Conservation (phyloP, 2,329 filamentous ascomycete genomes). For the Sporothrix brasiliensis region DNA sequence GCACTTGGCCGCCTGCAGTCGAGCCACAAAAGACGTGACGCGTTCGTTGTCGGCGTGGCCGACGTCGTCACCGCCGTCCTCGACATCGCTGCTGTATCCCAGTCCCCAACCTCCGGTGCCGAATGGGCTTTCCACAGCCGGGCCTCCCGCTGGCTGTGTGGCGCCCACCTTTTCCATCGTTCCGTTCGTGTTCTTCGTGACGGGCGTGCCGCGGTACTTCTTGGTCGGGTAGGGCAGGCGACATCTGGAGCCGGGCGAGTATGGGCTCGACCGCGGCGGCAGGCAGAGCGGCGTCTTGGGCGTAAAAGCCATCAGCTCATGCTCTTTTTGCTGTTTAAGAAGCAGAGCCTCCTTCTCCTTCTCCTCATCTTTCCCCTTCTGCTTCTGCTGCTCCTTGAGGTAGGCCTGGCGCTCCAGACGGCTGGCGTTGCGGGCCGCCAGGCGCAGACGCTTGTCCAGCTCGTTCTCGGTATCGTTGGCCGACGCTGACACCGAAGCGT, state of each 20-base stretch:
- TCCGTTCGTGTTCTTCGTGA: constrained; percentile 1
- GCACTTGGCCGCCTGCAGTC: neutral
- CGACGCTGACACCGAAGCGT: neutral
- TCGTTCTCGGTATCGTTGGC: constrained; percentile 2
- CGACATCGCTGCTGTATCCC: neutral
- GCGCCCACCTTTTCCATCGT: neutral
- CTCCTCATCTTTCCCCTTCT: neutral
- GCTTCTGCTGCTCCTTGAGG: neutral
- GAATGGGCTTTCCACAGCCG: neutral
- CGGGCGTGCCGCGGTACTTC: neutral
- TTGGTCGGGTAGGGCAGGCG: constrained; percentile 14
- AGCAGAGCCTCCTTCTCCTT: neutral
- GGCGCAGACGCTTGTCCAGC: neutral
- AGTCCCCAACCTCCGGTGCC: neutral
- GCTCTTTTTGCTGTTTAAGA: neutral
- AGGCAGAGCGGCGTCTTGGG: constrained; percentile 13
- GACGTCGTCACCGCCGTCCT: neutral
- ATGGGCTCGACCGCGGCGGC: neutral
- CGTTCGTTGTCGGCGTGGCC: neutral
- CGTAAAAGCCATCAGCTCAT: neutral
- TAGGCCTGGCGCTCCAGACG: neutral
- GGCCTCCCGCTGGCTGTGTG: neutral
- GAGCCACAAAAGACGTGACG: neutral
- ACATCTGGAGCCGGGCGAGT: neutral
- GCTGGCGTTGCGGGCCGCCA: neutral